Percentiles rank a stretch among this genome's conserved stretches.
Evolutionary conservation across 2,329 filamentous ascomycete species (phyloP).

Genomic region (Aspergillus japonicus): DNA sequence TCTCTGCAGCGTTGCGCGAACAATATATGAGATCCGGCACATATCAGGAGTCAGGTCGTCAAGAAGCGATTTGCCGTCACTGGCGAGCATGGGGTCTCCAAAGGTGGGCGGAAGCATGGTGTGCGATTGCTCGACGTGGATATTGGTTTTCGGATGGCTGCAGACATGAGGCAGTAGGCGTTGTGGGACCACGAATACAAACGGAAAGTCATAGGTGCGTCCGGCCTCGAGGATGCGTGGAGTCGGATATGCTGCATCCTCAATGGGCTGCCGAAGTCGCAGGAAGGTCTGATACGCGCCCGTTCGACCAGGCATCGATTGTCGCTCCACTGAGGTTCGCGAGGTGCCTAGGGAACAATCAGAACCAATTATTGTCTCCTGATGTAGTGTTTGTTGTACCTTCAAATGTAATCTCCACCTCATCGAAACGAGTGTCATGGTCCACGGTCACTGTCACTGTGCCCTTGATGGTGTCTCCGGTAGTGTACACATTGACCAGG

Average conservation of each 20-base stretch:
- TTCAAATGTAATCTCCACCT: conserved; percentile 58
- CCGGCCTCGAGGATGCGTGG: conserved; percentile 56
- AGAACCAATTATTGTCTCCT: background rate
- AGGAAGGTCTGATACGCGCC: conserved; percentile 62
- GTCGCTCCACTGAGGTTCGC: conserved; percentile 55
- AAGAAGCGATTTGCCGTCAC: conserved; percentile 50
- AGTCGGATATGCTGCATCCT: conserved; percentile 53
- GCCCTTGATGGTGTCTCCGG: conserved; percentile 58
- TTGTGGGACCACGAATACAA: conserved; percentile 63
- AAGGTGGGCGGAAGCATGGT: conserved; percentile 61
- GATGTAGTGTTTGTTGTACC: conserved; percentile 39
- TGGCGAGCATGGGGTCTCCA: conserved; percentile 57
- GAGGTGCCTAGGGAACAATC: conserved; percentile 44
- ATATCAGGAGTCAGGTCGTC: conserved; percentile 65
- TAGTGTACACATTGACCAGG: conserved; percentile 53
- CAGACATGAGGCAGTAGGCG: conserved; percentile 61
- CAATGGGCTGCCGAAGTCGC: conserved; percentile 60
- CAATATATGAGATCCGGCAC: conserved; percentile 58
- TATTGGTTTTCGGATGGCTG: conserved; percentile 52
- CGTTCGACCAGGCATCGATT: conserved; percentile 54
- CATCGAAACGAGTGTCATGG: conserved; percentile 57
- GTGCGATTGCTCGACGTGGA: conserved; percentile 56
- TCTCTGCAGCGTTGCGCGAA: conserved; percentile 48
- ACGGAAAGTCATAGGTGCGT: conserved; percentile 59
- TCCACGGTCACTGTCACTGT: conserved; percentile 50